Evolutionary conservation across 108 stramenopile genomes (phyloP), one percentile per base, ranked within the genome.

Genomic region (Parietichytrium sp.): DNA sequence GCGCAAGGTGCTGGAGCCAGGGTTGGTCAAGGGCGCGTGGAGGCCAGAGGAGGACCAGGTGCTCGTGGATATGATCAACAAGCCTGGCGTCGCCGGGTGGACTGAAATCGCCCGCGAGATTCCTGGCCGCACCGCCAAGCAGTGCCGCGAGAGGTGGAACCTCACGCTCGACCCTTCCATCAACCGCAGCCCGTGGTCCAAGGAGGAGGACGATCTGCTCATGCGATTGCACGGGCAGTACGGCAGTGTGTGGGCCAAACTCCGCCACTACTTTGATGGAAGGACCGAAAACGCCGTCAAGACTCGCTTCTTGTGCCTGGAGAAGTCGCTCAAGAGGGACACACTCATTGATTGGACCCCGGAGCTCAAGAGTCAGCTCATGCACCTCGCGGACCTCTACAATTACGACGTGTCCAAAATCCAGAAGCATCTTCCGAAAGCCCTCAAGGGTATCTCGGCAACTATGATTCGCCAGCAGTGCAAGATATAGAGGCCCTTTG

Each of bases 81-180:
- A 13, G 8, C n/a, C n/a, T n/a, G 8, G 72, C 4, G 4, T 27
- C 36, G 30, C 4, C 23, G 78, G 78, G 7, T 98, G 97, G 97
- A 88, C 92, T 49, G 91, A 91, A 78, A 94, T 97, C 83, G 96
- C 97, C n/a, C 83, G 84, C 27, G 86, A 87, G 36, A 84, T 97
- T 4, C 96, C 96, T 20, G 98, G 96, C 1, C 81, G 98, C 51
- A 94, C 95, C 61, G 98, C 96, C 20, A 98, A 98, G 90, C 96
- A 97, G 83, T 97, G 96, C 83, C 90, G 98, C 33, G 98, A 98
- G 86, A 93, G 94, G 30, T 97, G 93, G 92, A 85, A 91, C 79
- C 96, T 96, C 85, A 86, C 85, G 61, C 88, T 96, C n/a, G 92
- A 95, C 85, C 97, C 96, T 15, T 85, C 88, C 52, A 95, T 98